Base-by-base conservation (phyloP, 2,329 filamentous ascomycete genomes). In the Xylariaceae sp. region DNA sequence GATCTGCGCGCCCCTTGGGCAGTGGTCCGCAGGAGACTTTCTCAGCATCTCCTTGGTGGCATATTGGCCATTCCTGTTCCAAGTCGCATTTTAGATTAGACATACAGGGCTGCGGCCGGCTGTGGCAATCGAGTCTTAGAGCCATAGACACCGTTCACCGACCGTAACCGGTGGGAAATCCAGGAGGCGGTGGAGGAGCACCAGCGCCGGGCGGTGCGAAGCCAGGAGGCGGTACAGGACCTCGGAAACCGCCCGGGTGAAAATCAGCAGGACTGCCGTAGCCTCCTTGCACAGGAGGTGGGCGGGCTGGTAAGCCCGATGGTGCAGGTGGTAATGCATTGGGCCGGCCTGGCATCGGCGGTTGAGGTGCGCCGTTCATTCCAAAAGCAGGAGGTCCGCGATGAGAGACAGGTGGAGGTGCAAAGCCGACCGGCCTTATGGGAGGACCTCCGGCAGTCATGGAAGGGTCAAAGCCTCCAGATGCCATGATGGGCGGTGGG, bases 231-330 rank as follows among this genome's bases (percentile, higher is more conserved):
- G 57, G 53, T 19, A 63, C 61, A 19, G 74, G 73, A 9, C 69
- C 64, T 19, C 65, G 69, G 54, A 68, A 66, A 42, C 64, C 65
- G 32, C 68, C 64, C 3, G 72, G 72, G 36, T 69, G 63, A 53
- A 74, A 74, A 39, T 70, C 67, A 41, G 76, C 72, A 12, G 78
- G 82, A 9, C 83, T 84, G 32, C 83, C 83, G 57, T 85, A 86
- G 2, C 81, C 81, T 37, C 69, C 80, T 54, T 83, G 79, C 13
- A 74, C 79, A 15, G 81, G 81, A 3, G 85, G 85, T n/a, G 85
- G 85, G 30, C 84, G 71, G 43, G 83, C 81, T 30, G 85, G 84
- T 19, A 72, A 49, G 1, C 68, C 68, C 15, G 77, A 74, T 26
- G 81, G 78, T 36, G 80, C 78, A 12, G 78, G 73, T 12, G 83